Percentiles rank a stretch among this genome's conserved stretches.
Conservation (phyloP, 2,329 filamentous ascomycete genomes). For the Fusarium sp. region DNA sequence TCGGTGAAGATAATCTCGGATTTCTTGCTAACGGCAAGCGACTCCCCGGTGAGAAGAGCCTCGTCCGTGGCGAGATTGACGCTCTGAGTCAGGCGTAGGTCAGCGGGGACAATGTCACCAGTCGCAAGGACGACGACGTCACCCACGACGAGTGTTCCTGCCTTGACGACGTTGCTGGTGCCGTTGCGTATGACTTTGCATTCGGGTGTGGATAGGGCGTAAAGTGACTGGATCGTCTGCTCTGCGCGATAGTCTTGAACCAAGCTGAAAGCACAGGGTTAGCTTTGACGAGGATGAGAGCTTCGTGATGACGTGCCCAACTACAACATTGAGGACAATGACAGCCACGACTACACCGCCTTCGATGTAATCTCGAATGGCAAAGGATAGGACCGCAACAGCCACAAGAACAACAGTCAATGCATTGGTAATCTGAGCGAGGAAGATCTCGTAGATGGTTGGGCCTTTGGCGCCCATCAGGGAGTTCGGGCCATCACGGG, state of each 20-base stretch:
- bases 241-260: slow-evolving; percentile 72
- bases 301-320: slow-evolving; percentile 62
- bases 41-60: slow-evolving; percentile 80
- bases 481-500: slow-evolving; percentile 75
- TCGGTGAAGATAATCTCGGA: slow-evolving; percentile 66
- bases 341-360: slow-evolving; percentile 72
- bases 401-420: slow-evolving; percentile 80
- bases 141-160: slow-evolving; percentile 71
- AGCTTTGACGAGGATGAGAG: no score
- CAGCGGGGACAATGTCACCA: slow-evolving; percentile 78
- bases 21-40: slow-evolving; percentile 75
- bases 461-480: slow-evolving; percentile 78
- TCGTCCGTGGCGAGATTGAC: slow-evolving; percentile 84
- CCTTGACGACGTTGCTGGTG: slow-evolving; percentile 63
- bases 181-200: slow-evolving; percentile 69
- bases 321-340: slow-evolving; percentile 75
- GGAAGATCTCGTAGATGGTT: slow-evolving; percentile 79
- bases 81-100: slow-evolving; percentile 72
- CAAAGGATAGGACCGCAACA: slow-evolving; percentile 77
- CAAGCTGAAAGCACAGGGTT: slow-evolving; percentile 55
- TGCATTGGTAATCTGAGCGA: slow-evolving; percentile 82
- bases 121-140: slow-evolving; percentile 73
- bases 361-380: slow-evolving; percentile 73
- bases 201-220: slow-evolving; percentile 68
- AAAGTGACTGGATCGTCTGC: slow-evolving; percentile 72